Percentiles rank a stretch among this genome's conserved stretches.
Conservation (phyloP, 345 rosid genomes). For the Pugionium dolabratum region DNA sequence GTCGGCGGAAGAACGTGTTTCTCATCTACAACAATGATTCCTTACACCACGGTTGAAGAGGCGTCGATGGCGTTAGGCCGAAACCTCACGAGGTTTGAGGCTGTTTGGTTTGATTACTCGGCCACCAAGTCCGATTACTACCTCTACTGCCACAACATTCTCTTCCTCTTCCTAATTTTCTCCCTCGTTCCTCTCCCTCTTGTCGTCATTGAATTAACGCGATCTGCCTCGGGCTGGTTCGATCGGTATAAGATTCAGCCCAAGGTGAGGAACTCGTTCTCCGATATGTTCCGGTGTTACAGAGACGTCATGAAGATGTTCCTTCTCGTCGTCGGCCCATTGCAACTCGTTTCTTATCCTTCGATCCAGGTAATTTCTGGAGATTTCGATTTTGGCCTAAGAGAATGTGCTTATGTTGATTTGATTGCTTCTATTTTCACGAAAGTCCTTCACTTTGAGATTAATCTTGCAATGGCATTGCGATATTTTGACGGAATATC, state of each 20-base stretch:
- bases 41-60: constrained; percentile 55
- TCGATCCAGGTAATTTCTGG: constrained; percentile 54
- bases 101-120: constrained; percentile 73
- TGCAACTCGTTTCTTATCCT: constrained; percentile 74
- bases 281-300: constrained; percentile 63
- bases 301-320: constrained; percentile 66
- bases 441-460: too few relatives aligned
- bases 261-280: constrained; percentile 52
- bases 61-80: constrained; percentile 68
- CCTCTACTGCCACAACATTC: constrained; percentile 67
- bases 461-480: background rate
- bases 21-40: constrained; percentile 50
- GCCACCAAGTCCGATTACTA: constrained; percentile 70
- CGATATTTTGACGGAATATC: too few relatives aligned
- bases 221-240: constrained; percentile 45
- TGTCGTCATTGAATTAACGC: constrained; percentile 46
- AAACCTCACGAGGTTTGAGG: constrained; percentile 63
- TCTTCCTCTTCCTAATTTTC: constrained; percentile 63
- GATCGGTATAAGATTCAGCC: constrained; percentile 74
- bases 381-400: background rate
- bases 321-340: constrained; percentile 61
- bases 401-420: background rate
- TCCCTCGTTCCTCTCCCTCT: constrained; percentile 68
- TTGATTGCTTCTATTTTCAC: background rate
- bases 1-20: background rate